A percentile compares a stretch with the other conserved stretches of the same genome.
Evolutionary conservation across 2,329 filamentous ascomycete species (phyloP).

Genomic region (Didymella arachidicola): DNA sequence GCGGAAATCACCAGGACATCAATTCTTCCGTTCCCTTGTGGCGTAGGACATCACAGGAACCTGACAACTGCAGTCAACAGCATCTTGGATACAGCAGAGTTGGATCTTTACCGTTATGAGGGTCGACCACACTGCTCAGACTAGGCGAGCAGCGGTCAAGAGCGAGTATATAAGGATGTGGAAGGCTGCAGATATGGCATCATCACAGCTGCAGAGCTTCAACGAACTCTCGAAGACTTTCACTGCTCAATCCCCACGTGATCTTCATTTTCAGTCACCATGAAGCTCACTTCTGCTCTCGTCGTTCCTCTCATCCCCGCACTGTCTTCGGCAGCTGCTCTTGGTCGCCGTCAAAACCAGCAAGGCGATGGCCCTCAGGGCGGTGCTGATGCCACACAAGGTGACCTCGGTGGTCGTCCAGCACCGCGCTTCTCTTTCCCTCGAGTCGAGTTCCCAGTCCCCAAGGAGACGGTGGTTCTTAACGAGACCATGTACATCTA

Average conservation of each 20-base stretch:
- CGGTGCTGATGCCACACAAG: constrained; percentile 31
- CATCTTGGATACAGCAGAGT: constrained; percentile 13
- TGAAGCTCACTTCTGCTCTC: constrained; percentile 32
- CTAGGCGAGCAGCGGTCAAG: constrained; percentile 9
- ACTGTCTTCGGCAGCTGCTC: constrained; percentile 30
- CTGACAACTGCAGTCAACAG: constrained; percentile 12
- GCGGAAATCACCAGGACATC: constrained; percentile 14
- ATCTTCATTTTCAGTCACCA: constrained; percentile 6
- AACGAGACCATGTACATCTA: constrained; percentile 38
- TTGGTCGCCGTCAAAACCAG: constrained; percentile 30
- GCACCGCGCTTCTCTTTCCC: constrained; percentile 35
- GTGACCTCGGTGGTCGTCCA: constrained; percentile 33
- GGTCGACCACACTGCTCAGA: background rate
- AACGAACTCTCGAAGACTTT: constrained; percentile 7
- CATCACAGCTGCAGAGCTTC: constrained; percentile 21
- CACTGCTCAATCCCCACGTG: background rate
- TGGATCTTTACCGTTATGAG: constrained; percentile 11
- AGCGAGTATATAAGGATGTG: constrained; percentile 19
- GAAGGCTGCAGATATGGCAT: constrained; percentile 17
- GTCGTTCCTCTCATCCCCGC: constrained; percentile 32
- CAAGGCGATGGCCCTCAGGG: constrained; percentile 35
- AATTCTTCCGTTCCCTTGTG: constrained; percentile 21
- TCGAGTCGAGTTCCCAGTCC: constrained; percentile 32
- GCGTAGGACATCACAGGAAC: constrained; percentile 20
- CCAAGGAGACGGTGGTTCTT: constrained; percentile 36